These are phyloP conservation scores for Parafenestella ontariensis DNA, from an alignment of 2,329 filamentous ascomycete species.

Conservation along the genomic window DNA sequence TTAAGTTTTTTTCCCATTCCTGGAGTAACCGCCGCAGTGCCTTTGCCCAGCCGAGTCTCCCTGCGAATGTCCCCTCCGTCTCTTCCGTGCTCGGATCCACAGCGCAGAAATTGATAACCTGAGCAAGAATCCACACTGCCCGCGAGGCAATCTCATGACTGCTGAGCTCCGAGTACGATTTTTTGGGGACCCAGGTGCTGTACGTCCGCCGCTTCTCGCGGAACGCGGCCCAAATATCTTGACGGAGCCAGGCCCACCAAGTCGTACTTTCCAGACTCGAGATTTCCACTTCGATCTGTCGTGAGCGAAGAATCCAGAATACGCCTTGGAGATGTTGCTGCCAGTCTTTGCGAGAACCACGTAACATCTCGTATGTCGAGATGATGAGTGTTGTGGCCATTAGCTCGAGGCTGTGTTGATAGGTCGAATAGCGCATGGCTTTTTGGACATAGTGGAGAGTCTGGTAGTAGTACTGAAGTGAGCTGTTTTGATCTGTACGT, in stretches of 20 bases:
- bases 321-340: constrained; percentile 67
- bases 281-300: constrained; percentile 63
- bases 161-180: constrained; percentile 52
- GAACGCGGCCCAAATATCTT: constrained; percentile 68
- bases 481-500: constrained; percentile 34
- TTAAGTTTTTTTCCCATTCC: not conserved
- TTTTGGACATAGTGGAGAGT: constrained; percentile 65
- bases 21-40: not conserved
- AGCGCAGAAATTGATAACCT: constrained; percentile 57
- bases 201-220: constrained; percentile 61
- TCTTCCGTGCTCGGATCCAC: not conserved
- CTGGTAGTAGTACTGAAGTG: constrained; percentile 64
- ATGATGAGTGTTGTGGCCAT: constrained; percentile 65
- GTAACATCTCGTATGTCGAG: constrained; percentile 68
- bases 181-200: constrained; percentile 62
- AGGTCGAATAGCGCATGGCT: constrained; percentile 62
- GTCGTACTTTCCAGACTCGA: constrained; percentile 62
- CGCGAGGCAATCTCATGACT: constrained; percentile 59
- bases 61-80: not conserved
- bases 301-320: constrained; percentile 68
- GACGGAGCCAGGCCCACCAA: constrained; percentile 69
- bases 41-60: not conserved
- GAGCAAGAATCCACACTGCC: constrained; percentile 60
- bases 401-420: constrained; percentile 62
- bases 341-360: constrained; percentile 62